A percentile compares a stretch with the other conserved stretches of the same genome.
Conservation (phyloP, 805 yeast species). For the Ogataea pini region DNA sequence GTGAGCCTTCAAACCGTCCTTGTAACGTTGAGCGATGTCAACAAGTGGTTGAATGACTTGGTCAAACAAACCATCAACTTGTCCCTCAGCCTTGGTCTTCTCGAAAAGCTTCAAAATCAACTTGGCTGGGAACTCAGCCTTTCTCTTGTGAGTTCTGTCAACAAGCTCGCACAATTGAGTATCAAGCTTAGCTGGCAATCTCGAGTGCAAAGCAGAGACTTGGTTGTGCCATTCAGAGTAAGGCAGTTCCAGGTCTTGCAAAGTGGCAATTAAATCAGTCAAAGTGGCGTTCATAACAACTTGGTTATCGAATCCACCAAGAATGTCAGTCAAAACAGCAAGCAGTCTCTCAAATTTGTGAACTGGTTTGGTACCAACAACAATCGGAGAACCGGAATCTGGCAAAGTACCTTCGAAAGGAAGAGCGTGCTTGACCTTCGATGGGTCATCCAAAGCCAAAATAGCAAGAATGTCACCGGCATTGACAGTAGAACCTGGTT, state of each 20-base stretch:
- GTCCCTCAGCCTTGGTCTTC: constrained; percentile 51
- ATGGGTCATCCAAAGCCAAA: constrained; percentile 91
- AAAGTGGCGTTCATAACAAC: constrained; percentile 87
- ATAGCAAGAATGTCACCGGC: constrained; percentile 98
- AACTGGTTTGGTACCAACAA: constrained; percentile 81
- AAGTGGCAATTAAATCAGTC: constrained; percentile 65
- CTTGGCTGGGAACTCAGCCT: constrained; percentile 91
- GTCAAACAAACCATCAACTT: constrained; percentile 50
- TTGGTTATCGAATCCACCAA: constrained; percentile 93
- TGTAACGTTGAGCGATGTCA: constrained; percentile 67
- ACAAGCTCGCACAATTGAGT: constrained; percentile 62
- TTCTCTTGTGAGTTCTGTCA: constrained; percentile 62
- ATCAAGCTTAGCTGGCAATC: constrained; percentile 81
- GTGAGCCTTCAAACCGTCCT: constrained; percentile 77
- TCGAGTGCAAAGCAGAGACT: constrained; percentile 87
- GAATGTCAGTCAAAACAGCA: constrained; percentile 69
- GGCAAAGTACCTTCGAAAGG: constrained; percentile 95
- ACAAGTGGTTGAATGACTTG: constrained; percentile 72
- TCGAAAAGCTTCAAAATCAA: constrained; percentile 73
- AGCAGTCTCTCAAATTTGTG: constrained; percentile 65
- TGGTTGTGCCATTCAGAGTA: constrained; percentile 88
- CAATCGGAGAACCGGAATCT: constrained; percentile 77
- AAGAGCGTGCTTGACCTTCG: constrained; percentile 93
- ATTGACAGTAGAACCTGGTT: constrained; percentile 95
- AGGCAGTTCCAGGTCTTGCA: constrained; percentile 82